Conservation (phyloP, 495 filamentous ascomycete genomes). For the Filosporella fistucella region DNA sequence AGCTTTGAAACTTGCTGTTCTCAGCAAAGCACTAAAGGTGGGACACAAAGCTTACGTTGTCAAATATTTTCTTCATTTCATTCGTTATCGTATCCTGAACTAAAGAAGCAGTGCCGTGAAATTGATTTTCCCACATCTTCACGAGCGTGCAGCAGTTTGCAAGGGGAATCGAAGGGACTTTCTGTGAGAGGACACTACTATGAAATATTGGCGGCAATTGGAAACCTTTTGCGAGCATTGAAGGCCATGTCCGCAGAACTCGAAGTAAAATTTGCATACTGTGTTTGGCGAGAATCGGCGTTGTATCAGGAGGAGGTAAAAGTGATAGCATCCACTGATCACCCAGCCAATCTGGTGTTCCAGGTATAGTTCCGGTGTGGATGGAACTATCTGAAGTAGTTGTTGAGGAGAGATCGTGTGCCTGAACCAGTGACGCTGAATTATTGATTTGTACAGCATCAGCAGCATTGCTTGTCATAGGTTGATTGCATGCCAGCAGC, state of each 20-base stretch:
- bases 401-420: no score
- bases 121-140: slow-evolving; percentile 36
- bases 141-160: slow-evolving; percentile 31
- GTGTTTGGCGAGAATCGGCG: slow-evolving; percentile 10
- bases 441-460: no score
- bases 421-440: no score
- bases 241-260: slow-evolving; percentile 32
- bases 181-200: slow-evolving; percentile 18
- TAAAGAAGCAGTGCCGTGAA: slow-evolving; percentile 26
- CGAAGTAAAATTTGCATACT: slow-evolving; percentile 35
- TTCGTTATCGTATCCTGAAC: slow-evolving; percentile 25
- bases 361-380: no score
- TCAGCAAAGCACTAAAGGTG: slow-evolving; percentile 16
- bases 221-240: slow-evolving; percentile 32
- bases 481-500: no score
- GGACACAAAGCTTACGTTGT: slow-evolving; percentile 23
- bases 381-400: no score
- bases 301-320: neutral
- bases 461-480: no score
- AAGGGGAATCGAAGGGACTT: slow-evolving; percentile 23
- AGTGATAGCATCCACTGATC: neutral
- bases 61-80: slow-evolving; percentile 27
- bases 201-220: slow-evolving; percentile 33
- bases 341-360: slow-evolving; percentile 2
- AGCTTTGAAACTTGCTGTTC: slow-evolving; percentile 11